Evolutionary conservation across 192 early-diverging fungal species (phyloP), one percentile per base, ranked within the genome.

Genomic region (Gamsiella multidivaricata): DNA sequence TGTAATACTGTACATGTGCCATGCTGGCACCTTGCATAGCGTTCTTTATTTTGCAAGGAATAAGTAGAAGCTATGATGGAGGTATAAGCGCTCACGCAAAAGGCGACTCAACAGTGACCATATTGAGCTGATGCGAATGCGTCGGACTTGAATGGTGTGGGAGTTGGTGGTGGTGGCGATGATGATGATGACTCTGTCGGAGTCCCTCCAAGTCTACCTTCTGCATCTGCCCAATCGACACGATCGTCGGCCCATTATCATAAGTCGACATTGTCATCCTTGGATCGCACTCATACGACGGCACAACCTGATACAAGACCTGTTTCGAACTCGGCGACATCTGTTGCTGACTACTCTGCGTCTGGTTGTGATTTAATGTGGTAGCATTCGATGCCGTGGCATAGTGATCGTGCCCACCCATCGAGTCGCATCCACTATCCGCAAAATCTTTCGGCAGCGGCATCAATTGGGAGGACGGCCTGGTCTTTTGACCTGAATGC

Each of bases 151-250:
- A 22, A 3, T 45, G 64, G 17, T 53, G 26, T 10, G n/a, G n/a
- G n/a, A 39, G 67, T 23, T 49, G 57, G 22, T 33, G 43, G 15
- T 14, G 49, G 37, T 9, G 49, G 31, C 17, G 34, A 59, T 59
- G 54, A 41, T 69, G 66, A 23, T 43, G 31, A 49, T 62, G 69
- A 14, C 25, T 49, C 33, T 70, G 58, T 62, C 69, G 54, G 32
- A 78, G 61, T 1, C 74, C 74, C n/a, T 78, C 74, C 31, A 78
- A 43, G 64, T 78, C 74, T 7, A 68, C 74, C 33, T 63, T 68
- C 45, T 78, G 74, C 1, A 78, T 66, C 23, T 67, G 65, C 2
- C 47, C 61, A 52, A 69, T 69, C 36, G 70, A 64, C 11, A 73
- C 54, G 17, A 78, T 51, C 4, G 65, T 61, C 0, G 74, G 74